Base-by-base conservation (phyloP, 2,329 filamentous ascomycete species). In the Didymella lethalis region DNA sequence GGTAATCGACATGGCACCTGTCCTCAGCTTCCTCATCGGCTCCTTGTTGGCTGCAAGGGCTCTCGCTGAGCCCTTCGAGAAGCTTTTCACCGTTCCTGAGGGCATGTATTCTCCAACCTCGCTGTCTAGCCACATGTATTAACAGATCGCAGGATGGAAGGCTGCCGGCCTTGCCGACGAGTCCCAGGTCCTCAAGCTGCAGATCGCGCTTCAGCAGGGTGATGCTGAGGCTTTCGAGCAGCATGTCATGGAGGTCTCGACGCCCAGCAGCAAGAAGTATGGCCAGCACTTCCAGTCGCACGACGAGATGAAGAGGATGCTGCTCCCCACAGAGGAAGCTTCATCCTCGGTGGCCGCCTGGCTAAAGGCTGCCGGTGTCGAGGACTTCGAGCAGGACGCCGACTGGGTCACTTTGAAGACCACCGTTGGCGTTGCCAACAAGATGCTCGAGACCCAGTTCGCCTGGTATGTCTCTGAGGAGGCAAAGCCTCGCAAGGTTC, bases 401-500 rank as follows among this genome's bases (percentile, higher is more conserved):
- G 68, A 70, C 48, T 71, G 68, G 65, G 48, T 71, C 49, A 70
- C 63, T 23, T 76, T 77, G 62, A 75, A 69, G 25, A 77, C 81
- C 20, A 79, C 80, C 5, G 70, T 69, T 11, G 74, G 73, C 31
- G 72, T 75, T 2, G 79, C 80, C 23, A 69, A 74, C 29, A 70
- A 73, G 46, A 75, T 87, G 44, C 77, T 86, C 12, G 72, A 76
- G n/a, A 81, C 82, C 8, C 73, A 75, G 0, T 85, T 84, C 63
- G 79, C 78, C 36, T 78, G 80, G 54, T 82, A 80, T 60, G 34
- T 59, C 23, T 72, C 68, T 56, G 60, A 68, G 26, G 75, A 78
- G 44, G 70, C 72, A 25, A 78, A 76, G 18, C 73, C 70, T n/a
- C 66, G 70, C 28, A 72, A 77, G n/a, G 80, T 81, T 52, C 72